Conservation (phyloP, 805 yeast genomes). For the Blastobotrys terrestris region DNA sequence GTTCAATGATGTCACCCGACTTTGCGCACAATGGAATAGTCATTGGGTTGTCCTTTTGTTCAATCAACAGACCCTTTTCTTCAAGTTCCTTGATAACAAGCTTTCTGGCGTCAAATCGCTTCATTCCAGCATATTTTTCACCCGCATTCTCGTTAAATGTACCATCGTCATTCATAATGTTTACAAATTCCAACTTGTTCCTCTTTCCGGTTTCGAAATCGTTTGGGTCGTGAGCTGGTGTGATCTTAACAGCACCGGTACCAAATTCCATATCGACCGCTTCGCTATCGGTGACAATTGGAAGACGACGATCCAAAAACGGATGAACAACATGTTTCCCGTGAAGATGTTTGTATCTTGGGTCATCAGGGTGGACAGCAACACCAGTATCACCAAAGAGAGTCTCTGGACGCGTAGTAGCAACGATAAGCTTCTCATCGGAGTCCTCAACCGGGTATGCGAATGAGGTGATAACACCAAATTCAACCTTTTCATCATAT, state of each 20-base stretch:
- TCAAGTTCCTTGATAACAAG: slow-evolving; percentile 75
- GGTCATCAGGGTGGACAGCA: slow-evolving; percentile 95
- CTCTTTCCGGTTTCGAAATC: slow-evolving; percentile 97
- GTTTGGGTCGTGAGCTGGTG: slow-evolving; percentile 97
- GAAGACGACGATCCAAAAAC: slow-evolving; percentile 74
- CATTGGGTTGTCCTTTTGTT: slow-evolving; percentile 93
- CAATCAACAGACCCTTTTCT: slow-evolving; percentile 67
- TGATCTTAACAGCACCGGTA: slow-evolving; percentile 99
- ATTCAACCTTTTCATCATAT: slow-evolving; percentile 83
- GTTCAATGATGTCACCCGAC: slow-evolving; percentile 96
- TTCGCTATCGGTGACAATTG: slow-evolving; percentile 82
- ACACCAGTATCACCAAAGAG: slow-evolving; percentile 96
- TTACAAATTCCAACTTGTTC: slow-evolving; percentile 78
- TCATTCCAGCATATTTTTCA: slow-evolving; percentile 73
- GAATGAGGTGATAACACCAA: slow-evolving; percentile 94
- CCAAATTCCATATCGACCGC: slow-evolving; percentile 99
- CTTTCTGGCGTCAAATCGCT: slow-evolving; percentile 90
- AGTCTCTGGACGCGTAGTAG: slow-evolving; percentile 99
- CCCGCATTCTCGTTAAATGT: slow-evolving; percentile 87
- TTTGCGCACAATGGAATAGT: slow-evolving; percentile 88
- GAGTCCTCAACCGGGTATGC: slow-evolving; percentile 83
- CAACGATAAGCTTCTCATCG: slow-evolving; percentile 83
- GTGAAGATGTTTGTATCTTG: slow-evolving; percentile 88
- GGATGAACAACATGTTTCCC: slow-evolving; percentile 92
- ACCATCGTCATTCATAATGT: slow-evolving; percentile 91